A percentile compares a stretch with the other conserved stretches of the same genome.
phyloP scores from a whole-genome alignment of 495 filamentous ascomycete genomes.

The Penicillium paradoxum region DNA sequence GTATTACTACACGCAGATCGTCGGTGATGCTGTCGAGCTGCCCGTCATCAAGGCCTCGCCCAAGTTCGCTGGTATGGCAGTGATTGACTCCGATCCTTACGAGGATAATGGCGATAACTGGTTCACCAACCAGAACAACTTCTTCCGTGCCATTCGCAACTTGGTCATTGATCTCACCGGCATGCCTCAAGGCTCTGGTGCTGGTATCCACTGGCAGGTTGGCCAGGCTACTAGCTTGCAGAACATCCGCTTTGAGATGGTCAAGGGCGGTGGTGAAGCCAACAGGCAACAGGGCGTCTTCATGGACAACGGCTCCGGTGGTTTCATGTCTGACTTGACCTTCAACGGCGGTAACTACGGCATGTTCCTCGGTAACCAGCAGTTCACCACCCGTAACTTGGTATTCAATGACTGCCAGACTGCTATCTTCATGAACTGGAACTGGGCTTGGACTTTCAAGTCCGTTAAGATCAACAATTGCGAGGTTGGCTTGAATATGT shows the following conservation, averaged over 20 bases:
- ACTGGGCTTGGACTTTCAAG: constrained; percentile 89
- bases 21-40: constrained; percentile 64
- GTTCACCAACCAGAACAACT: constrained; percentile 97
- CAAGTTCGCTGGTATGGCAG: constrained; percentile 74
- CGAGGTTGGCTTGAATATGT: constrained; percentile 75
- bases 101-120: constrained; percentile 55
- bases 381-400: constrained; percentile 90
- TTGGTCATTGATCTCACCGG: constrained; percentile 81
- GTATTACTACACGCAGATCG: constrained; percentile 76
- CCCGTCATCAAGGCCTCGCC: constrained; percentile 75
- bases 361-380: constrained; percentile 86
- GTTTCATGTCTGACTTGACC: constrained; percentile 79
- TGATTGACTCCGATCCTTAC: constrained; percentile 91
- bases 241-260: constrained; percentile 89
- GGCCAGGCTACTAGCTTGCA: constrained; percentile 90
- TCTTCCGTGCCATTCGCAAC: constrained; percentile 95
- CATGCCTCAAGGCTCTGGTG: constrained; percentile 56
- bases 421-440: constrained; percentile 89
- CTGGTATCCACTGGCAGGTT: constrained; percentile 97
- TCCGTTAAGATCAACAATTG: constrained; percentile 77
- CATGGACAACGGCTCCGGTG: constrained; percentile 93
- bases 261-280: constrained; percentile 57
- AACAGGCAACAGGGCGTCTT: constrained; percentile 88
- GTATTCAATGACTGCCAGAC: constrained; percentile 87
- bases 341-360: constrained; percentile 87